phyloP scores from a whole-genome alignment of 805 yeast species.

The Wickerhamomyces sydowiorum region DNA sequence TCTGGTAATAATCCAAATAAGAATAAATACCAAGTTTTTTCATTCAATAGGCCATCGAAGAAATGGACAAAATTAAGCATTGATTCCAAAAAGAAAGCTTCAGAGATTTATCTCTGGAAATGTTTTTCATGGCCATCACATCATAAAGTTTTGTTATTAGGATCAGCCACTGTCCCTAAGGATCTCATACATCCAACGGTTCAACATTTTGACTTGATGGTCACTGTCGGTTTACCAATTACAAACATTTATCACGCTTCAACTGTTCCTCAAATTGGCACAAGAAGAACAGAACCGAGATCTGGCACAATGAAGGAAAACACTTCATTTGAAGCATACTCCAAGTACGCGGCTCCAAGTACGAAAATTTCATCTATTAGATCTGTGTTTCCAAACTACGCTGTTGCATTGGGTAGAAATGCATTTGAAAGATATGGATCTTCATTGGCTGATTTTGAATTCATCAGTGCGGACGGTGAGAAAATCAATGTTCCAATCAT shows the following conservation, averaged over 20 bases:
- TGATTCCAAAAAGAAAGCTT: conserved; percentile 35
- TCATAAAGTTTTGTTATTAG: conserved; percentile 61
- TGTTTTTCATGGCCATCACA: conserved; percentile 75
- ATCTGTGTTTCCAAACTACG: conserved; percentile 71
- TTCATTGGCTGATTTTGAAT: conserved; percentile 63
- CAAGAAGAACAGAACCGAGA: conserved; percentile 15
- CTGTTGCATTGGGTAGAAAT: conserved; percentile 71
- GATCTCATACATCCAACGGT: conserved; percentile 28
- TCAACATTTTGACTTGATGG: conserved; percentile 37
- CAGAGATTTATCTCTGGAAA: conserved; percentile 56
- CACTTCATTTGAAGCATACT: conserved; percentile 55
- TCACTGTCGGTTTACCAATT: conserved; percentile 50
- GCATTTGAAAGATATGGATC: conserved; percentile 65
- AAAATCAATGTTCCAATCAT: conserved; percentile 56
- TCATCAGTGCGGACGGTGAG: conserved; percentile 65
- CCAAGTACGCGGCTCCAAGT: conserved; percentile 71
- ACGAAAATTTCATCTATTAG: conserved; percentile 58
- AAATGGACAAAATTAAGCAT: conserved; percentile 62
- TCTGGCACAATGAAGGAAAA: conserved; percentile 10
- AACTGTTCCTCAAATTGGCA: conserved; percentile 4
- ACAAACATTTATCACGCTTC: conserved; percentile 35
- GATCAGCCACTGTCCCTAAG: conserved; percentile 26
- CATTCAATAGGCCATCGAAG: conserved; percentile 48
- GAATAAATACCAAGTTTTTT: conserved; percentile 35
- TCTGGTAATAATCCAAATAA: conserved; percentile 52